Base-by-base conservation (phyloP, 495 filamentous ascomycete species). In the Glutinoglossum americanum region DNA sequence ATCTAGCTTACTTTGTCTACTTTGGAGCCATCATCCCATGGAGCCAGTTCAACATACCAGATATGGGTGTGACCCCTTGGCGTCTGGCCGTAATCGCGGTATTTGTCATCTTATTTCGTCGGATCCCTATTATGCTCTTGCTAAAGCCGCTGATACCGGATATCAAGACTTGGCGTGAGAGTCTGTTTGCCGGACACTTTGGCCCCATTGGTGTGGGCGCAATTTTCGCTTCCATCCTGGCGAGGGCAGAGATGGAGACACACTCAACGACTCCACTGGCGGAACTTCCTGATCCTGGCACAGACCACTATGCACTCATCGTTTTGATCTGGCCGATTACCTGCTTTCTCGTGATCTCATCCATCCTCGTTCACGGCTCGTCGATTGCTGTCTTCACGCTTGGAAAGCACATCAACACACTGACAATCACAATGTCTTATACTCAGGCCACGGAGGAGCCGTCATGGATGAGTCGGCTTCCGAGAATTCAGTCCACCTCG, bases 361-460 rank as follows among this genome's bases (percentile, higher is more conserved):
- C 93, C 6, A 99, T 99, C 60, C 66, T 96, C 55, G 88, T 99
- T 4, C 93, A 99, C 66, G 93, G 93, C 8, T 96, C 90, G 28
- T 99, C 93, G 0, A 87, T 99, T 66, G 93, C 93, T 9, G 93
- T 99, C 13, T 99, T 99, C 65, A 97, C 93, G 0, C 78, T 99
- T 8, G 93, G 93, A 53, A 99, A 97, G 68, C 92, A 84, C 51
- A 97, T 99, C 75, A 97, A 99, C 69, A 97, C 93, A 1, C 74
- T 99, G 60, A 87, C 86, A 11, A 76, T 99, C 54, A 94, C 92
- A 13, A 83, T 97, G 74, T 97, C 93, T 0, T 97, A 95, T 71
- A 97, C 93, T 0, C 74, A 79, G 62, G 89, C 83, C 57, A 83
- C 82, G 56, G 90, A 95, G 62, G 89, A 96, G 6, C 87, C 87